Evolutionary conservation across 2,329 filamentous ascomycete genomes (phyloP), one percentile per base, ranked within the genome.

Genomic region (Pochonia chlamydosporia): DNA sequence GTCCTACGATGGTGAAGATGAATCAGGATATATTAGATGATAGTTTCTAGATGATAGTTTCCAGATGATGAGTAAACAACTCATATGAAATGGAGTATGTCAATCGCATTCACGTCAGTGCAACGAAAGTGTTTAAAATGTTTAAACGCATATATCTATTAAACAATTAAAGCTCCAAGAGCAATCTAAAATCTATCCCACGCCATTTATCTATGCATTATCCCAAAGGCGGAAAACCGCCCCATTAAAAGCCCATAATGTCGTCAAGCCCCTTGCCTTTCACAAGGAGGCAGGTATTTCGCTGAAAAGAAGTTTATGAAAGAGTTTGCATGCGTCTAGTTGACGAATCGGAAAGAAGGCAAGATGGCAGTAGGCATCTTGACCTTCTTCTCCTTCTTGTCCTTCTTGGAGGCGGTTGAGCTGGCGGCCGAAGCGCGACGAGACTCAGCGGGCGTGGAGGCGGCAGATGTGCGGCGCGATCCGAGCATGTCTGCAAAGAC

Each of bases 1-100:
- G 81, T 54, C 82, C 81, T 3, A 81, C 78, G 0, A 75, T 84
- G 70, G 78, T 85, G 37, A 82, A 81, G 66, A 79, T 82, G 75
- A 82, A 76, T 53, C 69, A 81, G 44, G 72, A 83, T 56, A 74
- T 82, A 40, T 61, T 83, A 39, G 74, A 84, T 54, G 79, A 84
- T 56, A 82, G 77, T 20, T 85, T 84, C 55, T 84, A 65, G 52
- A 26, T n/a, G 26, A 7, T 8, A 7, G 26, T 28, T 28, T 28
- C 26, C 26, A 7, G 13, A 13, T 13, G 26, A 8, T 13, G 26
- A 28, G 26, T 28, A 28, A 8, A n/a, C n/a, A n/a, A n/a, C n/a
- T n/a, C n/a, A n/a, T n/a, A n/a, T n/a, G n/a, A n/a, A n/a, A n/a
- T n/a, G n/a, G n/a, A n/a, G n/a, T n/a, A n/a, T n/a, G n/a, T n/a